These are phyloP conservation scores for Solanum pennellii DNA, from an alignment of 257 asterid species.

Conservation along the genomic window DNA sequence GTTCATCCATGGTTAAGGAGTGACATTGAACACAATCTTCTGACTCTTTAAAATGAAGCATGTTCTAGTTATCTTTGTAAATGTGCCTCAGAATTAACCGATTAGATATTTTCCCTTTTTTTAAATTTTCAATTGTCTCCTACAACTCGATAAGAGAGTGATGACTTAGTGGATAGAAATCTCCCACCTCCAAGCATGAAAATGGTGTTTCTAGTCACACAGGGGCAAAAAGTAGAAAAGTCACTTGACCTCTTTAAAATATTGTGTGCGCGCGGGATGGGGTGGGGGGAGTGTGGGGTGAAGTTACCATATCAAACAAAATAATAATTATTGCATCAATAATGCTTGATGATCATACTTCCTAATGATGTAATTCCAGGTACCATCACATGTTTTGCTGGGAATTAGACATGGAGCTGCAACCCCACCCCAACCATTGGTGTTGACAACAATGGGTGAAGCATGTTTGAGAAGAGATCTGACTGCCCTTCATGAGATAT, in stretches of 20 bases:
- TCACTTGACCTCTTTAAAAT: background rate
- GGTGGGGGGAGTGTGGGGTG: background rate
- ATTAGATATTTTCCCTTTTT: background rate
- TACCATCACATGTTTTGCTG: slow-evolving; percentile 48
- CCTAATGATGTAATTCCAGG: slow-evolving; percentile 19
- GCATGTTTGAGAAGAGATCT: slow-evolving; percentile 86
- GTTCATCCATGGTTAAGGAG: background rate
- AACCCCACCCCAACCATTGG: slow-evolving; percentile 20
- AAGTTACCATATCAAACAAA: background rate
- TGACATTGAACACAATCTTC: background rate
- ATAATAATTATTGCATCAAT: background rate
- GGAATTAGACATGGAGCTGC: slow-evolving; percentile 33
- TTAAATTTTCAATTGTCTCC: background rate
- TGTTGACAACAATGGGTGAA: slow-evolving; percentile 49
- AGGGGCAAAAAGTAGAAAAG: background rate
- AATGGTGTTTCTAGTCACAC: background rate
- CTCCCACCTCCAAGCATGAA: background rate
- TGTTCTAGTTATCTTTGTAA: background rate
- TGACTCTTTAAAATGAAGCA: background rate
- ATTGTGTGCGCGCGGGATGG: background rate
- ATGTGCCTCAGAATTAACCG: background rate
- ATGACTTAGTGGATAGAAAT: background rate
- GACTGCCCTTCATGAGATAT: slow-evolving; percentile 71
- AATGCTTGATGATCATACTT: background rate
- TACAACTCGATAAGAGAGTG: background rate